A percentile compares a stretch with the other conserved stretches of the same genome.
These are phyloP conservation scores for Cryptococcus neoformans DNA, from an alignment of 1,284 basidiomycete species.

Conservation along the genomic window DNA sequence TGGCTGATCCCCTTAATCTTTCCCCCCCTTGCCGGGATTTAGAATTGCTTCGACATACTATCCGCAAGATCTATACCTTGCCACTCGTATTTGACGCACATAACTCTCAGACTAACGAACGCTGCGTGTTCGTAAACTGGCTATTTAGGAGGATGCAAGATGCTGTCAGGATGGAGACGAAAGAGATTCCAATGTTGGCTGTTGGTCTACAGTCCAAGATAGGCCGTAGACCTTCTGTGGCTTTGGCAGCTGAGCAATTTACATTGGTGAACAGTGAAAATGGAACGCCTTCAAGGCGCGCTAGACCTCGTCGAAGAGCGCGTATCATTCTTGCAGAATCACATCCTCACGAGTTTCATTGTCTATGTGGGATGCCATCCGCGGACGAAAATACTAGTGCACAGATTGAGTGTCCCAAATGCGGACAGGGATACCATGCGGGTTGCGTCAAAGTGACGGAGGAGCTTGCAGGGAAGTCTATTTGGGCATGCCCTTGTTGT, in stretches of 20 bases:
- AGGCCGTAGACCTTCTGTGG: background rate
- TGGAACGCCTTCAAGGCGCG: constrained; percentile 5
- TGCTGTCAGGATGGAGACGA: constrained; percentile 8
- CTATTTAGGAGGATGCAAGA: constrained; percentile 31
- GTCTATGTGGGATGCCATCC: constrained; percentile 26
- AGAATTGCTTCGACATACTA: constrained; percentile 21
- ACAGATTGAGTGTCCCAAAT: constrained; percentile 33
- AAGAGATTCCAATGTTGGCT: background rate
- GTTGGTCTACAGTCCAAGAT: background rate
- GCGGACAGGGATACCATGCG: constrained; percentile 41
- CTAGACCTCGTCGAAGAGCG: constrained; percentile 26
- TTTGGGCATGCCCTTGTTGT: constrained; percentile 46
- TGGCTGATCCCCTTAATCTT: constrained; percentile 18
- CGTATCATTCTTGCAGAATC: constrained; percentile 26
- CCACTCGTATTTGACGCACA: constrained; percentile 31
- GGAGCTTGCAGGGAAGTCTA: constrained; percentile 14
- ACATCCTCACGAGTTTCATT: constrained; percentile 23
- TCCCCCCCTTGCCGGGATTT: constrained; percentile 13
- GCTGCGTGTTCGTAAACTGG: constrained; percentile 31
- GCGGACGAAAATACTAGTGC: constrained; percentile 23
- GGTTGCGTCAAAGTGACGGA: constrained; percentile 34
- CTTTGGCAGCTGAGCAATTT: background rate
- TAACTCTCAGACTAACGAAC: constrained; percentile 16
- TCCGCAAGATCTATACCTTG: constrained; percentile 39
- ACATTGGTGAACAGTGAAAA: background rate